A percentile compares a stretch with the other conserved stretches of the same genome.
These are phyloP conservation scores for Saprolegnia parasitica DNA, from an alignment of 352 stramenopile genomes.

Conservation along the genomic window DNA sequence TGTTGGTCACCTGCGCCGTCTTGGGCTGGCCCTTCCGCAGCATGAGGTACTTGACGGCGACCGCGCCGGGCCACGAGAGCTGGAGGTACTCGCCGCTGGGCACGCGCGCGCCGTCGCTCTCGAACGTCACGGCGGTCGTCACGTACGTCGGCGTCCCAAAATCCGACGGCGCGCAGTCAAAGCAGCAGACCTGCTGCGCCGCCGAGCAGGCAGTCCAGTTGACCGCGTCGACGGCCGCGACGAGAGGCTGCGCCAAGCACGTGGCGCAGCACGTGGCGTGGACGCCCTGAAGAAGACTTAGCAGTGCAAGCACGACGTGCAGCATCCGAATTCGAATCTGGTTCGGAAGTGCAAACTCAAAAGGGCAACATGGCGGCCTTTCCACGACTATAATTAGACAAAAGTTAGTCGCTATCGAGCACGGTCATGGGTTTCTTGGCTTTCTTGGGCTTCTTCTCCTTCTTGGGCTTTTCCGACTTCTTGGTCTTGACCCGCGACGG, in stretches of 20 bases:
- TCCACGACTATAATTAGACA: conserved; percentile 4
- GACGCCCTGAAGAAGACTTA: neutral
- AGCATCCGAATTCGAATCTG: neutral
- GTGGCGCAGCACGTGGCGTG: conserved; percentile 19
- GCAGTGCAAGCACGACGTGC: neutral
- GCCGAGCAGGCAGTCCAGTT: conserved; percentile 22
- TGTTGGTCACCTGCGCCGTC: conserved; percentile 23
- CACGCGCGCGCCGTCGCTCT: neutral
- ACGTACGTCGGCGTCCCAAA: conserved; percentile 24
- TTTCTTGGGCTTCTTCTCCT: neutral
- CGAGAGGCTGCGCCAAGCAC: conserved; percentile 21
- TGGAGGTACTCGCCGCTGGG: conserved; percentile 16
- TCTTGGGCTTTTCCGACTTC: conserved; percentile 8
- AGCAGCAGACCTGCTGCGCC: conserved; percentile 22
- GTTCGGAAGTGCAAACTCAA: too few relatives aligned
- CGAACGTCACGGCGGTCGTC: conserved; percentile 10
- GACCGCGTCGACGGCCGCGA: conserved; percentile 16
- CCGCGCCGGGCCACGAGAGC: conserved; percentile 12
- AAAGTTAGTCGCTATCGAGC: conserved; percentile 17
- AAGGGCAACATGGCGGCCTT: too few relatives aligned
- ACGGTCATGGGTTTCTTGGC: conserved; percentile 19
- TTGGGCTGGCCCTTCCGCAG: conserved; percentile 23
- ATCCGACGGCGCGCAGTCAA: conserved; percentile 13
- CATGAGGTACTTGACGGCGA: conserved; percentile 19
- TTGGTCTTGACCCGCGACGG: conserved; percentile 1